Conservation (phyloP, 148 eudicot species). For the Amaranthus palmeri region DNA sequence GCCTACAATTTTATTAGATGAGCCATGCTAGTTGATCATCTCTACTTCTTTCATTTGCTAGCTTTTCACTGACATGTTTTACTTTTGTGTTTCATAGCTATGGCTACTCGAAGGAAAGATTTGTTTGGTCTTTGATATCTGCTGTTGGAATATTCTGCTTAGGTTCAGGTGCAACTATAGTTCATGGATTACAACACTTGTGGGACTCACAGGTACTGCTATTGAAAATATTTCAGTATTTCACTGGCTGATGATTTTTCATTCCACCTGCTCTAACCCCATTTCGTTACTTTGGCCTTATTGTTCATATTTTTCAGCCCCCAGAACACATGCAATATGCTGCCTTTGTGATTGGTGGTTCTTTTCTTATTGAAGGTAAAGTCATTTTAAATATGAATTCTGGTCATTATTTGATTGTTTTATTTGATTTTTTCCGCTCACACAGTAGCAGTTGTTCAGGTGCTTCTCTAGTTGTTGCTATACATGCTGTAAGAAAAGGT, state of each 20-base stretch:
- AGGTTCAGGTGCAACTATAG: slow-evolving; percentile 95
- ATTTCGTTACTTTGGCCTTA: not conserved
- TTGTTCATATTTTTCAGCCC: slow-evolving; percentile 41
- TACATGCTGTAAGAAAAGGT: slow-evolving; percentile 92
- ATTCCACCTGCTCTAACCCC: slow-evolving; percentile 8
- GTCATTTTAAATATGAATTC: slow-evolving; percentile 6
- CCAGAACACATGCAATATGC: slow-evolving; percentile 84
- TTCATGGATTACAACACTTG: slow-evolving; percentile 85
- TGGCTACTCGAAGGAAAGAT: slow-evolving; percentile 96
- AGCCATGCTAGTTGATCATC: not conserved
- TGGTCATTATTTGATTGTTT: slow-evolving; percentile 4
- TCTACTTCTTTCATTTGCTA: too few species aligned
- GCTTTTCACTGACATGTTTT: not conserved
- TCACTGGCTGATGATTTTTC: not conserved
- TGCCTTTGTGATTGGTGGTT: slow-evolving; percentile 93
- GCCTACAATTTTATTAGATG: not conserved
- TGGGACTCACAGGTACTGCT: slow-evolving; percentile 70
- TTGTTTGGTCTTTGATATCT: slow-evolving; percentile 98
- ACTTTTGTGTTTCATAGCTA: slow-evolving; percentile 49
- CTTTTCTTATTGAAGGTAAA: slow-evolving; percentile 87
- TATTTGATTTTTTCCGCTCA: not conserved
- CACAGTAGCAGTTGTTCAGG: slow-evolving; percentile 39
- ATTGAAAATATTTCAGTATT: not conserved
- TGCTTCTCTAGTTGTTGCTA: slow-evolving; percentile 86
- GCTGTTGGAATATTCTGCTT: slow-evolving; percentile 99